Base-by-base conservation (phyloP, 1,139 yeast genomes). In the Pichia sp. region DNA sequence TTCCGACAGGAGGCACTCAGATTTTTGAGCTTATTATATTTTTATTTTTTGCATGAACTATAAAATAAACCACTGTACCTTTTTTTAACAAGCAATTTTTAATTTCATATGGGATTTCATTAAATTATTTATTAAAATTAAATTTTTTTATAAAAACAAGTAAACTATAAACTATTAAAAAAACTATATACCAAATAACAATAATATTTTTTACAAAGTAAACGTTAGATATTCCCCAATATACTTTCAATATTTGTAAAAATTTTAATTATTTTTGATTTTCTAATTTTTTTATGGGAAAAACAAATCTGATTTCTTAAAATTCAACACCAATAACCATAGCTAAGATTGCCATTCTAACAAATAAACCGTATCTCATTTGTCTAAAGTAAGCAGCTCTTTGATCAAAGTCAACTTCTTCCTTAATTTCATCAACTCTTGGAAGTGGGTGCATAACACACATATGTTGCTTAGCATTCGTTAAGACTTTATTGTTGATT, bases 341-440 rank as follows among this genome's bases (percentile, higher is more conserved):
- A 47, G 97, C 96, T 63, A 93, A 75, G 53, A 93, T 71, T 16
- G 98, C 98, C 99, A 93, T 93, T 76, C 99, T 87, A 42, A 93
- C 95, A 62, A 80, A 93, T 65, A 93, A 74, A 48, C 99, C 99
- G 62, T 91, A 91, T 67, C 93, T 83, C 97, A 91, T 91, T 73
- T 89, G 97, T 78, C 98, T 85, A 74, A 91, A 91, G 72, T 91
- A 91, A 48, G 97, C 97, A 52, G 98, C 97, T 66, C 98, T 84
- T 66, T 89, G 96, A 66, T 93, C 99, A 60, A 89, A 91, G 66
- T 93, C 99, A 57, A 93, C 97, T 70, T 93, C 98, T 68, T 88
- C 97, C 60, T 86, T 83, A 55, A 93, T 89, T 70, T 93, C 99
- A 57, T 79, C 83, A 53, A 87, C 88, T 68, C 99, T 85, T 63